These are phyloP conservation scores for Geranium rotundifolium DNA, from an alignment of 345 rosid genomes.

Conservation along the genomic window DNA sequence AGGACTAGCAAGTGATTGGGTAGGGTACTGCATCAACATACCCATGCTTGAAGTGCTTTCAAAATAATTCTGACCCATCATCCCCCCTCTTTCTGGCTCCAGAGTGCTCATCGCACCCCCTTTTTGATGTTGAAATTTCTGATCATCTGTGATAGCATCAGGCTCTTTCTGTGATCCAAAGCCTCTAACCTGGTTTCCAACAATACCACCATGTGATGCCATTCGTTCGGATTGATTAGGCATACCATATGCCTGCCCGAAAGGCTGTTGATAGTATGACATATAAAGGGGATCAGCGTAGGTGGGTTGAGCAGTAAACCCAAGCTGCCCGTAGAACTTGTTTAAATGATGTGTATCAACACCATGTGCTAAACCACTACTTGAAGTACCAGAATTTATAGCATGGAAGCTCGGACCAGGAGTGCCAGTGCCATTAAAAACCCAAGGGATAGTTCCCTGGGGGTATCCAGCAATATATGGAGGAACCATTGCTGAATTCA, in stretches of 20 bases:
- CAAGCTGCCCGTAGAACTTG: conserved; percentile 44
- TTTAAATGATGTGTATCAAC: conserved; percentile 32
- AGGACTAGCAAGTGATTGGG: conserved; percentile 59
- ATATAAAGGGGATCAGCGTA: conserved; percentile 55
- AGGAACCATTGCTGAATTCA: conserved; percentile 44
- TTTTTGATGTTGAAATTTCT: conserved; percentile 35
- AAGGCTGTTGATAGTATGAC: conserved; percentile 62
- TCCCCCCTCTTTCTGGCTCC: conserved; percentile 40
- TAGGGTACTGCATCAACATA: conserved; percentile 47
- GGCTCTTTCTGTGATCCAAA: conserved; percentile 33
- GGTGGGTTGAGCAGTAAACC: conserved; percentile 39
- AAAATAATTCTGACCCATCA: conserved; percentile 30
- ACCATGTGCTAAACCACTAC: conserved; percentile 27
- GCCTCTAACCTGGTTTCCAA: conserved; percentile 33
- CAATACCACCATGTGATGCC: conserved; percentile 15
- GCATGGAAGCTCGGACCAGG: conserved; percentile 33
- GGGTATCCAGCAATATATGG: conserved; percentile 64
- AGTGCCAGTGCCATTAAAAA: conserved; percentile 31
- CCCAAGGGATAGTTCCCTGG: conserved; percentile 47
- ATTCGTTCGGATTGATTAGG: conserved; percentile 38
- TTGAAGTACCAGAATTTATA: conserved; percentile 22
- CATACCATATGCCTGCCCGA: conserved; percentile 36
- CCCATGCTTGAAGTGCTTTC: conserved; percentile 51
- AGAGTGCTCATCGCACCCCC: conserved; percentile 36
- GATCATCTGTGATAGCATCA: conserved; percentile 37